Conservation (phyloP, 768 basidiomycete species). For the Agaricus subrufescens region DNA sequence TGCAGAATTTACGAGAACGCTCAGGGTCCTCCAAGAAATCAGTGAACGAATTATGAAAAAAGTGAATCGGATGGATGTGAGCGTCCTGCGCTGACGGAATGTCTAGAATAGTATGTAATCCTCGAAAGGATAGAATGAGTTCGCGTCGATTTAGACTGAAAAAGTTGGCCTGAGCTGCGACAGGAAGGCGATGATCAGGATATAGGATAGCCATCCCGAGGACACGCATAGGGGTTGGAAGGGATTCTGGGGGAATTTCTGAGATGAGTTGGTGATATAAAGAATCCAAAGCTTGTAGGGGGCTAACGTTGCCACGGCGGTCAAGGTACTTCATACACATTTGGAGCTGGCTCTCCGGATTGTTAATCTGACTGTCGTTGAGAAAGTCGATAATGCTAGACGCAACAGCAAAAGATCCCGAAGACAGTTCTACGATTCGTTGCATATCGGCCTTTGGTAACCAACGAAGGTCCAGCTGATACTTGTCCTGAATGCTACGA, state of each 20-base stretch:
- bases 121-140: neutral
- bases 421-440: neutral
- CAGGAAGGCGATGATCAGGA: neutral
- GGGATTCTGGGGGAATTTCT: neutral
- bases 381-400: neutral
- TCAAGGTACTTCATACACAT: neutral
- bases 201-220: neutral
- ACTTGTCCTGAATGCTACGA: neutral
- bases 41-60: neutral
- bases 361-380: neutral
- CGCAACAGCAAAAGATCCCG: constrained; percentile 2
- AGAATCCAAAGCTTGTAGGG: neutral
- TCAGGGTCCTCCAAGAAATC: neutral
- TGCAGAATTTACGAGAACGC: neutral
- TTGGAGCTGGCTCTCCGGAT: constrained; percentile 1
- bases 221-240: constrained; percentile 1
- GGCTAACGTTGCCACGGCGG: neutral
- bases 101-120: neutral
- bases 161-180: neutral
- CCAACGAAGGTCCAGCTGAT: neutral
- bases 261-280: constrained; percentile 1
- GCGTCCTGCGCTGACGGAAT: neutral
- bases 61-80: neutral
- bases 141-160: neutral
- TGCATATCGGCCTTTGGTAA: neutral